phyloP scores from a whole-genome alignment of 129 eudicot genomes.

The Silybum marianum region DNA sequence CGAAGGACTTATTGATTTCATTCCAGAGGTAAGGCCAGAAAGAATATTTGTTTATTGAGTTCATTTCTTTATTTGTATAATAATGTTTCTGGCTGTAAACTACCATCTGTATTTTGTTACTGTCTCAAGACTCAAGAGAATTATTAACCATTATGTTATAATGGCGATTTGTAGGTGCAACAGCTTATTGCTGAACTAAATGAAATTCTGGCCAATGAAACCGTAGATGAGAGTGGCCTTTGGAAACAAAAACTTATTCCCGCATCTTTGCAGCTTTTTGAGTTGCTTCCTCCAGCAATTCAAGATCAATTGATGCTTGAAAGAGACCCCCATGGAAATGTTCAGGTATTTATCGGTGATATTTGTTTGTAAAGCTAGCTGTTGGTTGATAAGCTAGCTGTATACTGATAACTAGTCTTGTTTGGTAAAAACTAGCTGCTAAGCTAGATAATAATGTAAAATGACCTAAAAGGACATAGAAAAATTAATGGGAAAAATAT shows the following conservation, averaged over 20 bases:
- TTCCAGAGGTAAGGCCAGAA: slow-evolving; percentile 74
- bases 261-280: slow-evolving; percentile 77
- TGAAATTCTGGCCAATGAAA: slow-evolving; percentile 92
- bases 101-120: neutral
- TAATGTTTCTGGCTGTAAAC: neutral
- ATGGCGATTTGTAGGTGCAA: slow-evolving; percentile 69
- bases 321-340: slow-evolving; percentile 99
- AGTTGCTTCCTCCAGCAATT: slow-evolving; percentile 89
- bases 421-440: neutral
- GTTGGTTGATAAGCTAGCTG: neutral
- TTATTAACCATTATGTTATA: neutral
- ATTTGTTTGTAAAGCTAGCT: neutral
- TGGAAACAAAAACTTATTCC: slow-evolving; percentile 88
- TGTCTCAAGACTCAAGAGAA: neutral
- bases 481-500: neutral
- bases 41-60: neutral
- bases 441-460: neutral
- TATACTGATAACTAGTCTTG: neutral
- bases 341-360: slow-evolving; percentile 57
- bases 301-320: slow-evolving; percentile 97
- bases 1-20: slow-evolving; percentile 95
- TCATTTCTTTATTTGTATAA: neutral
- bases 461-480: neutral
- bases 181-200: slow-evolving; percentile 88
- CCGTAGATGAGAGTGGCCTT: slow-evolving; percentile 76